Evolutionary conservation across 768 basidiomycete species (phyloP).

Genomic region (Termitomyces sp.): DNA sequence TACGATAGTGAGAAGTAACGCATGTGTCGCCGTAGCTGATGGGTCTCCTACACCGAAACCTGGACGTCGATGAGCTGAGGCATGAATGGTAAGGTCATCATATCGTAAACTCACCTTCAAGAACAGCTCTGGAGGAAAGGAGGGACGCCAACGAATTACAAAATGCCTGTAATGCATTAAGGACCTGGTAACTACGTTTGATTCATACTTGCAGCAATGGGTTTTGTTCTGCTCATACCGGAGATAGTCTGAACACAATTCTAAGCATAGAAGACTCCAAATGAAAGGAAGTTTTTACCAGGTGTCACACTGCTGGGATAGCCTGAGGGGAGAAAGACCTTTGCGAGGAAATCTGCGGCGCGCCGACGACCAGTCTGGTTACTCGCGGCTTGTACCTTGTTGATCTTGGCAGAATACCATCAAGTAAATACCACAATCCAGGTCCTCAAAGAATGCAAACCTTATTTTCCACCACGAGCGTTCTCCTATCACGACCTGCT

Average conservation of each 20-base stretch:
- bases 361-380: slow-evolving; percentile 1
- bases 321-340: slow-evolving; percentile 57
- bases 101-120: slow-evolving; percentile 43
- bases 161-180: slow-evolving; percentile 64
- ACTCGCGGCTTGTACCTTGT: not conserved
- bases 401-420: slow-evolving; percentile 1
- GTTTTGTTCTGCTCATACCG: slow-evolving; percentile 27
- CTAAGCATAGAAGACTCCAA: not conserved
- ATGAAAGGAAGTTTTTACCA: slow-evolving; percentile 27
- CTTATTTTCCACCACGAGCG: slow-evolving; percentile 3
- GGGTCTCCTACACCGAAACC: slow-evolving; percentile 70
- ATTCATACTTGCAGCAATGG: slow-evolving; percentile 2
- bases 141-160: slow-evolving; percentile 62
- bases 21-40: slow-evolving; percentile 59
- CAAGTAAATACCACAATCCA: no score
- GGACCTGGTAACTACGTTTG: slow-evolving; percentile 52
- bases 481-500: slow-evolving; percentile 12
- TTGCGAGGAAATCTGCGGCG: slow-evolving; percentile 25
- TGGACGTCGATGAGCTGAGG: slow-evolving; percentile 13
- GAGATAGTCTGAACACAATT: slow-evolving; percentile 41
- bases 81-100: not conserved
- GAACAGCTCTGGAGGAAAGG: slow-evolving; percentile 54
- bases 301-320: slow-evolving; percentile 58
- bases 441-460: no score
- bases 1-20: slow-evolving; percentile 56